Evolutionary conservation across 2,329 filamentous ascomycete genomes (phyloP).

Genomic region (Sporothrix sp.): DNA sequence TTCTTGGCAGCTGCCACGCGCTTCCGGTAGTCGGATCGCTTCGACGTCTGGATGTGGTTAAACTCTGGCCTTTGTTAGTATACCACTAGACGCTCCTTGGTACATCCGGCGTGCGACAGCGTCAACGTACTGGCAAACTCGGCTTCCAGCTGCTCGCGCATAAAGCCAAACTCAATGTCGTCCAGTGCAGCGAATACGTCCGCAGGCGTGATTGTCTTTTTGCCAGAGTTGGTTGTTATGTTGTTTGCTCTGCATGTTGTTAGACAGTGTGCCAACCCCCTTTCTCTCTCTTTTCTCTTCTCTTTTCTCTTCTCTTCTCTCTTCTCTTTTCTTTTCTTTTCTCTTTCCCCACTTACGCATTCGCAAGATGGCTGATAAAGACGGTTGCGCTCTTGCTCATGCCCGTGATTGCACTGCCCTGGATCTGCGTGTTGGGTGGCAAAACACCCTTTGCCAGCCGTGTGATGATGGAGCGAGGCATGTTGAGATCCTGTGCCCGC

Average conservation of each 20-base stretch:
- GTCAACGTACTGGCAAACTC: conserved; percentile 59
- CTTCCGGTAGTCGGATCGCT: conserved; percentile 62
- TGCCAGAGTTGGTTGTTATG: conserved; percentile 52
- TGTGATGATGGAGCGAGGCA: conserved; percentile 74
- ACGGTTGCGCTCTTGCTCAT: conserved; percentile 75
- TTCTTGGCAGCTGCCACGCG: conserved; percentile 58
- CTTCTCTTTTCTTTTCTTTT: too few relatives aligned
- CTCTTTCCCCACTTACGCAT: conserved; percentile 65
- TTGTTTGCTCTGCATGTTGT: conserved; percentile 55
- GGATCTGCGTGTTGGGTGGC: conserved; percentile 71
- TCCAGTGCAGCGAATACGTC: conserved; percentile 70
- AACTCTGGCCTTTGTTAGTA: conserved; percentile 42
- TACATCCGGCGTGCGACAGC: too few relatives aligned
- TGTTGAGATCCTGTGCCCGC: conserved; percentile 52
- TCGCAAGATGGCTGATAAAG: conserved; percentile 71
- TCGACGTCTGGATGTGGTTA: conserved; percentile 62
- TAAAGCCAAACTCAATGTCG: conserved; percentile 68
- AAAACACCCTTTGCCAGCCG: conserved; percentile 71
- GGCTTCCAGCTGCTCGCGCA: conserved; percentile 57
- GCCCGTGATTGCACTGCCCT: conserved; percentile 70
- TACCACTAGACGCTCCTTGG: neutral
- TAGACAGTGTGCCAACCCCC: too few relatives aligned
- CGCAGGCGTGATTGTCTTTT: conserved; percentile 67
- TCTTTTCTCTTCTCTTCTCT: too few relatives aligned
- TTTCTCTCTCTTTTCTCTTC: too few relatives aligned